Evolutionary conservation across 257 asterid species (phyloP), one percentile per base, ranked within the genome.

Genomic region (Prunella vulgaris): DNA sequence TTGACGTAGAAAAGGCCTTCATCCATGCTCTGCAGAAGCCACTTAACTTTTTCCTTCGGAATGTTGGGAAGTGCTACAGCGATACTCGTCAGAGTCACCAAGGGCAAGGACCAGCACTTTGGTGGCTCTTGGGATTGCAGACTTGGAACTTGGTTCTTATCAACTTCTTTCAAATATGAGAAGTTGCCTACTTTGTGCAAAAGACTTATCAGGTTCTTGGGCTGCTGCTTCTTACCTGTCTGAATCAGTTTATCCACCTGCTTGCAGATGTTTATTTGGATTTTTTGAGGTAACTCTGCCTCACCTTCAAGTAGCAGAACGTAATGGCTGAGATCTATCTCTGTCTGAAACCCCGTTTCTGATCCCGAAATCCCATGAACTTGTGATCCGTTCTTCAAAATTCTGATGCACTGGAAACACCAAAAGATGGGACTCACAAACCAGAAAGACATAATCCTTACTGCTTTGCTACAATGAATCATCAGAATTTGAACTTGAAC

Each of bases 221-320:
- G 84, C 56, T 78, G 81, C 62, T 68, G 79, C 32, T 15, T 77
- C 22, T 63, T 73, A 1, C 84, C 83, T 10, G 20, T 74, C 70
- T 80, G 69, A 54, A 78, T 75, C 65, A 71, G 59, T 8, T 61
- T 66, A 48, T 74, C 77, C 10, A 70, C 80, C 61, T 64, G 67
- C 22, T 35, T 60, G 64, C 77, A 66, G 33, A 83, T 81, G 73
- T 63, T 77, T 24, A 40, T 64, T 21, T 78, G 63, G 49, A 79
- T 71, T 10, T 40, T 71, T 18, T 30, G 61, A 1, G 89, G 85
- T 32, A 84, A 27, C 69, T 77, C 81, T 0, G 44, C 78, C 68
- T 86, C 86, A 0, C 85, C 89, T 64, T 79, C 81, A 2, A 86
- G 87, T 33, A 76, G 76, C 69, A 86, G 71, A 12, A 84, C 85